phyloP scores from a whole-genome alignment of 768 basidiomycete genomes.

The Auricularia auricula-judae region DNA sequence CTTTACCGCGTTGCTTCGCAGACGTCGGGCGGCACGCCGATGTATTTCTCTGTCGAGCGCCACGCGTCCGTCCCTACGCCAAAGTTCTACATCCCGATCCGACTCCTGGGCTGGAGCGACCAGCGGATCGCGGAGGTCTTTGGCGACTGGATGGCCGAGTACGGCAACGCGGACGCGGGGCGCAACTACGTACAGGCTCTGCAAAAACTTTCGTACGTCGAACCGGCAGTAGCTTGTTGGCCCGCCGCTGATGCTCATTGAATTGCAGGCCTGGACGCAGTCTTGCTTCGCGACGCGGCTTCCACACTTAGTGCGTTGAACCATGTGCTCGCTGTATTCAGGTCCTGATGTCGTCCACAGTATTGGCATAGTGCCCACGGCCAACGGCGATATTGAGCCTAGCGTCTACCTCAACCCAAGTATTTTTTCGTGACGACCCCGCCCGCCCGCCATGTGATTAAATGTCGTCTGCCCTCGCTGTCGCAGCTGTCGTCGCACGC shows the following conservation, averaged over 20 bases:
- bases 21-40: not conserved
- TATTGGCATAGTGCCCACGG: not conserved
- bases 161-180: not conserved
- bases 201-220: not conserved
- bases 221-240: not conserved
- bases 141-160: not conserved
- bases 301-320: not conserved
- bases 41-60: constrained; percentile 1
- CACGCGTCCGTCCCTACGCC: not conserved
- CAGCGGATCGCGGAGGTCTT: not conserved
- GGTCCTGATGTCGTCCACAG: not conserved
- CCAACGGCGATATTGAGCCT: not conserved
- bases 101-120: not conserved
- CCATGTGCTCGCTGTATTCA: not conserved
- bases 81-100: not conserved
- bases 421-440: not conserved
- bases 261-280: not conserved
- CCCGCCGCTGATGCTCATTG: not conserved
- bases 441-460: not conserved
- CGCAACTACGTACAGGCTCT: not conserved
- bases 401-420: constrained; percentile 1
- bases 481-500: no score
- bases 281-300: not conserved
- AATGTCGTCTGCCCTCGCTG: no score
- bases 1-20: not conserved